Base-by-base conservation (phyloP, 495 filamentous ascomycete genomes). In the Aspergillus asperescens region DNA sequence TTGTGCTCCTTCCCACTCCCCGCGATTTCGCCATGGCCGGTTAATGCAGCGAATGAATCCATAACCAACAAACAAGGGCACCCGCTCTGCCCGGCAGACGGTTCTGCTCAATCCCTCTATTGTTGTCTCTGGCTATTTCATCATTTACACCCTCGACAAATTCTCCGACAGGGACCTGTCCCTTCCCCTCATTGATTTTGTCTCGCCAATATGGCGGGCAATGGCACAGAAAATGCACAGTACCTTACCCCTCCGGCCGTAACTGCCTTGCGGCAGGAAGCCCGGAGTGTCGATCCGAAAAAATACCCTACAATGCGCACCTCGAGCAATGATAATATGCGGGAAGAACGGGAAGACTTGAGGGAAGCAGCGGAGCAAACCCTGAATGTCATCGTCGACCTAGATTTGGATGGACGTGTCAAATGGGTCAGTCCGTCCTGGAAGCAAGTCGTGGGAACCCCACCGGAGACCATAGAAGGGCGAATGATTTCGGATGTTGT, bases 371-470 rank as follows among this genome's bases (percentile, higher is more conserved):
- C 93, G 19, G 93, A 98, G 69, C 89, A 97, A 73, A 95, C 89
- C 8, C 75, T 93, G 63, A 97, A 96, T 70, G 87, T 95, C 48
- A 96, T 98, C 58, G 72, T 97, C 63, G 90, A 98, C 67, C 79
- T 98, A 46, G 88, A 86, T 59, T 76, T 97, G 41, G 88, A 95
- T 59, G 89, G 89, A 41, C 84, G 80, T 32, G 86, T 98, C 59
- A 82, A 88, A 63, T 97, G 94, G 89, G 91, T 93, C 52, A 97
- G 92, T 68, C 87, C 90, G 7, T 95, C 91, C n/a, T 98, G 93
- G 93, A 81, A 81, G 50, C 89, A 95, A 61, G 87, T 98, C 38
- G 84, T 97, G 40, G 93, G 93, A 42, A 90, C 88, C 4, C 60
- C 77, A 35, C 81, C 82, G 15, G 81, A 86, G 13, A 79, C 85